phyloP scores from a whole-genome alignment of 352 stramenopile species.

The Phytophthora colocasiae region DNA sequence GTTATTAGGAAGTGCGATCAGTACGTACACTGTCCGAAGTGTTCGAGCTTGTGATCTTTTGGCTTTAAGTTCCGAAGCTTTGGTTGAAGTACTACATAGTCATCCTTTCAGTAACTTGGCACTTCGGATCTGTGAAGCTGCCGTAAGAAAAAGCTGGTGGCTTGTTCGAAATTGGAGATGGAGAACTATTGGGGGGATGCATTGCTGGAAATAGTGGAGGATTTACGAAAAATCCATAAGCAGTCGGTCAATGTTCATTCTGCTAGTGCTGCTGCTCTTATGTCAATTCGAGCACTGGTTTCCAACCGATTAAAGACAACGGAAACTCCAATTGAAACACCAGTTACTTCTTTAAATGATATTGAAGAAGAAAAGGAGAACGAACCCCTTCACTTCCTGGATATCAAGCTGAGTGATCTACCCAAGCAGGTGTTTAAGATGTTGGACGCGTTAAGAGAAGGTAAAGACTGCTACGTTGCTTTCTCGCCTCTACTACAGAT shows the following conservation, averaged over 20 bases:
- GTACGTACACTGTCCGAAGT: conserved; percentile 40
- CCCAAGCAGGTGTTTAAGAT: conserved; percentile 28
- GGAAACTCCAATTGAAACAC: too few relatives aligned
- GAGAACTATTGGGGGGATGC: too few relatives aligned
- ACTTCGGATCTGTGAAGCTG: conserved; percentile 33
- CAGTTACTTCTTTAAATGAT: background rate
- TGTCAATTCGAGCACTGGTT: too few relatives aligned
- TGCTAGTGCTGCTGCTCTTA: too few relatives aligned
- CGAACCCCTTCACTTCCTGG: background rate
- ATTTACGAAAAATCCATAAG: too few relatives aligned
- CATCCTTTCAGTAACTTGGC: conserved; percentile 31
- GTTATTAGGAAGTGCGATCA: conserved; percentile 57
- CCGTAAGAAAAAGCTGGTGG: too few relatives aligned
- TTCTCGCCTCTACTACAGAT: conserved; percentile 55
- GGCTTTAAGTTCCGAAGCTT: conserved; percentile 44
- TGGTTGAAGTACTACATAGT: conserved; percentile 47
- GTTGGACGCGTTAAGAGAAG: conserved; percentile 35
- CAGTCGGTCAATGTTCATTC: too few relatives aligned
- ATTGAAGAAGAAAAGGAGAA: background rate
- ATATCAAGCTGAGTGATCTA: conserved; percentile 7
- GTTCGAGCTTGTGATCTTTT: conserved; percentile 42
- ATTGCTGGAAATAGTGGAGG: too few relatives aligned
- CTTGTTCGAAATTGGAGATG: too few relatives aligned
- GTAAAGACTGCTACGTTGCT: conserved; percentile 45
- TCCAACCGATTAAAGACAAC: too few relatives aligned